Evolutionary conservation across 345 rosid species (phyloP), one percentile per base, ranked within the genome.

Genomic region (Eucalyptus melliodora): DNA sequence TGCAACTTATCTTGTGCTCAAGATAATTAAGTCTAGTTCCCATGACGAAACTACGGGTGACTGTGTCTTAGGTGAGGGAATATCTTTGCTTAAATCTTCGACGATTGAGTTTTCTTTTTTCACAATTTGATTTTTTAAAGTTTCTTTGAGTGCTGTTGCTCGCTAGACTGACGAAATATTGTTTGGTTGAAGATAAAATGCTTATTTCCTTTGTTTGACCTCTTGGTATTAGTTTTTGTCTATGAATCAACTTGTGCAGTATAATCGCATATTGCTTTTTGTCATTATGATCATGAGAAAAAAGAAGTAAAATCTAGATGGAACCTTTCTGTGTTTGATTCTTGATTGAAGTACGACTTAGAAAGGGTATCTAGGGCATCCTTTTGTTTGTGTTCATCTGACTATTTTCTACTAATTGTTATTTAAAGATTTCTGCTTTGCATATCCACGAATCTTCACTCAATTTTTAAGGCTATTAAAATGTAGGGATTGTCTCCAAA

Each of bases 1-100:
- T 89, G 98, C 98, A 86, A 88, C 93, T 89, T 97, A 94, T 91
- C 97, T 97, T 87, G 67, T 95, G 90, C 90, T 92, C 91, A 89
- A 77, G 85, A 93, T 95, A 90, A 91, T 92, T 86, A 90, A 87
- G 88, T 94, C 90, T 92, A 89, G 91, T 92, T 93, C 98, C 90
- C 90, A 81, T 59, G 89, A 93, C 92, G 93, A 89, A 87, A 86
- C 91, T 88, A 91, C 95, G 55, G 92, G 87, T 89, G 47, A 89
- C 81, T 96, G 98, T 93, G 80, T 92, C 87, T 89, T 93, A 93
- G 98, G 99, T 97, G 94, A 94, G 60, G 86, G 82, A 50, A 67
- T 86, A 87, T 16, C 40, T 80, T 80, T 53, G 55, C 67, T 80
- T 56, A 83, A 55, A 19, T 50, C 30, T 88, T 56, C 31, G 31